Evolutionary conservation across 257 asterid genomes (phyloP).

Genomic region (Solanum paucissectum): DNA sequence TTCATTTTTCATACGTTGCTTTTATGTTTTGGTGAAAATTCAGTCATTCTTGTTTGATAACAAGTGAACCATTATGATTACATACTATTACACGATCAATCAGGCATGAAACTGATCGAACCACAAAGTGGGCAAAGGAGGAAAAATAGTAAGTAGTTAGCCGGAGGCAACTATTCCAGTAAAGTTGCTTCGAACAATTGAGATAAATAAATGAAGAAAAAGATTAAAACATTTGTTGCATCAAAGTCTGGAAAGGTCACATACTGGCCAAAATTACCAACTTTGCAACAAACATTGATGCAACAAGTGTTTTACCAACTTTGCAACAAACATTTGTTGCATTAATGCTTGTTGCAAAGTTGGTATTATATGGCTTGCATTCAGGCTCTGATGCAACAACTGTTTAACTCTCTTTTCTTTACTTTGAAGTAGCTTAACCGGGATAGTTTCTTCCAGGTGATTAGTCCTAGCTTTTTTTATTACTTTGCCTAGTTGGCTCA

Average conservation of each 20-base stretch:
- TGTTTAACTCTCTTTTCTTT: background rate
- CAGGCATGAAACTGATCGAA: conserved; percentile 7
- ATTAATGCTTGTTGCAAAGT: background rate
- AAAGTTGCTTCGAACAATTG: background rate
- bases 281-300: no score
- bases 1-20: no score
- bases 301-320: no score
- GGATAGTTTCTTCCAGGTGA: background rate
- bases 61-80: conserved; percentile 11
- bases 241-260: background rate
- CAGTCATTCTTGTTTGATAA: conserved; percentile 38
- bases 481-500: background rate
- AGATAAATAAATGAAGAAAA: background rate
- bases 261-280: background rate
- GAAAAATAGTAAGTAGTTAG: background rate
- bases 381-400: background rate
- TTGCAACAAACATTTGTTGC: background rate
- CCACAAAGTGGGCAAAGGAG: conserved; percentile 12
- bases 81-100: conserved; percentile 24
- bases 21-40: conserved; percentile 28
- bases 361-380: background rate
- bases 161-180: background rate
- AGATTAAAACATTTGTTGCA: background rate
- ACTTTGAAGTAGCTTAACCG: background rate
- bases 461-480: background rate